Evolutionary conservation across 2,329 filamentous ascomycete species (phyloP).

Genomic region (Neopestalotiopsis rosae): DNA sequence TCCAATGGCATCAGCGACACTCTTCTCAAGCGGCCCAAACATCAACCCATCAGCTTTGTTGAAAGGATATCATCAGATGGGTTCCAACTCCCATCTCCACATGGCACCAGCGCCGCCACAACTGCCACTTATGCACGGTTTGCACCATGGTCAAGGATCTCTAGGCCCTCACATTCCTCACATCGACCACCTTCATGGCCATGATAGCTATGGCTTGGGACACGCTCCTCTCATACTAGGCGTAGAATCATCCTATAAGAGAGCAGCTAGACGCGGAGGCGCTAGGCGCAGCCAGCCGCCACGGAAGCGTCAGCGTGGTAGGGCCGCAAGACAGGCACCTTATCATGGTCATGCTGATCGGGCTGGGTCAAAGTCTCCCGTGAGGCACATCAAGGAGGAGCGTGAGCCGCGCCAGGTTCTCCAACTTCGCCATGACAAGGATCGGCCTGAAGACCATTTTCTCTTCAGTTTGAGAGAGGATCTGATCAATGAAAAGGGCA

Average conservation of each 20-base stretch:
- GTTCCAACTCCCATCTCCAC: slow-evolving; percentile 25
- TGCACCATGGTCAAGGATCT: slow-evolving; percentile 25
- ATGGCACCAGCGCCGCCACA: slow-evolving; percentile 29
- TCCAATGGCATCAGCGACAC: slow-evolving; percentile 32
- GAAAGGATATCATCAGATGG: slow-evolving; percentile 16
- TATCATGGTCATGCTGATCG: not conserved
- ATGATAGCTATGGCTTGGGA: slow-evolving; percentile 17
- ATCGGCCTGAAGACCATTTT: slow-evolving; percentile 27
- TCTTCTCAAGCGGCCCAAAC: slow-evolving; percentile 24
- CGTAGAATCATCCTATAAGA: slow-evolving; percentile 6
- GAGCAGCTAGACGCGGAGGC: not conserved
- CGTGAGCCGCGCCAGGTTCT: not conserved
- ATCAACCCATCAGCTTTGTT: slow-evolving; percentile 32
- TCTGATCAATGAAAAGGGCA: slow-evolving; percentile 53
- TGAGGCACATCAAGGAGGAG: not conserved
- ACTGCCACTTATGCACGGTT: slow-evolving; percentile 27
- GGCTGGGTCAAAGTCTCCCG: not conserved
- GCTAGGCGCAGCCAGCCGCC: not conserved
- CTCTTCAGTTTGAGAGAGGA: slow-evolving; percentile 56
- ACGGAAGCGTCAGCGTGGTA: slow-evolving; percentile 6
- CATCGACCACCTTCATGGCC: slow-evolving; percentile 26
- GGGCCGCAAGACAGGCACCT: slow-evolving; percentile 17
- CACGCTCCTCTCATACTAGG: slow-evolving; percentile 7
- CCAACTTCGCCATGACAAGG: not conserved
- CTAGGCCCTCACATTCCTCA: slow-evolving; percentile 25